phyloP scores from a whole-genome alignment of 805 yeast genomes.

The Barnettozyma vustinii region DNA sequence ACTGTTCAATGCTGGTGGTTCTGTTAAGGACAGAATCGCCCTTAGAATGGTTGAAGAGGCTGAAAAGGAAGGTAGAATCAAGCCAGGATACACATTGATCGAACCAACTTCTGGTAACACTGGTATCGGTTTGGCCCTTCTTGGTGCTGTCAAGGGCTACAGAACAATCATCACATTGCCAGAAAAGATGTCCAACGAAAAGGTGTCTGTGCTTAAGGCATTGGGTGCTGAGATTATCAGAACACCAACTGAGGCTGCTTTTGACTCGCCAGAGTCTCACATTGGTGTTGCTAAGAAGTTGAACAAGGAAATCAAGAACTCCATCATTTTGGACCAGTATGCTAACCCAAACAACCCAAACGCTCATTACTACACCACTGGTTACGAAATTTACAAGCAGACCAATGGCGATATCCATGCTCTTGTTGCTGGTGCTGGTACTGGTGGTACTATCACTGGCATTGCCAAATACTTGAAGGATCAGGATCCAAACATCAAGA shows the following conservation, averaged over 20 bases:
- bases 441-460: conserved; percentile 90
- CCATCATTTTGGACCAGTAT: conserved; percentile 81
- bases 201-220: conserved; percentile 82
- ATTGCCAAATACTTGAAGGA: conserved; percentile 72
- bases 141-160: conserved; percentile 84
- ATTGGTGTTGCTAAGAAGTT: conserved; percentile 81
- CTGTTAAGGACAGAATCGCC: conserved; percentile 86
- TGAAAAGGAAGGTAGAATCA: conserved; percentile 67
- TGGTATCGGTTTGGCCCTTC: conserved; percentile 83
- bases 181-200: conserved; percentile 89
- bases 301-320: conserved; percentile 78
- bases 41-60: conserved; percentile 83
- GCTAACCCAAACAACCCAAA: conserved; percentile 72
- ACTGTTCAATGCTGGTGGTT: conserved; percentile 84
- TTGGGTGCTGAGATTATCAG: conserved; percentile 87
- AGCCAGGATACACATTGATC: conserved; percentile 80
- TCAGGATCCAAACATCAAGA: conserved; percentile 52
- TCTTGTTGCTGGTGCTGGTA: conserved; percentile 88
- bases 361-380: conserved; percentile 83
- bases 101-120: conserved; percentile 93
- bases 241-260: conserved; percentile 90
- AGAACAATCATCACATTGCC: conserved; percentile 84
- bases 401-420: conserved; percentile 65
- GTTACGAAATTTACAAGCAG: conserved; percentile 80
- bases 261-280: conserved; percentile 89